These are phyloP conservation scores for Pholiota adiposa DNA, from an alignment of 1,284 basidiomycete species.

Conservation along the genomic window DNA sequence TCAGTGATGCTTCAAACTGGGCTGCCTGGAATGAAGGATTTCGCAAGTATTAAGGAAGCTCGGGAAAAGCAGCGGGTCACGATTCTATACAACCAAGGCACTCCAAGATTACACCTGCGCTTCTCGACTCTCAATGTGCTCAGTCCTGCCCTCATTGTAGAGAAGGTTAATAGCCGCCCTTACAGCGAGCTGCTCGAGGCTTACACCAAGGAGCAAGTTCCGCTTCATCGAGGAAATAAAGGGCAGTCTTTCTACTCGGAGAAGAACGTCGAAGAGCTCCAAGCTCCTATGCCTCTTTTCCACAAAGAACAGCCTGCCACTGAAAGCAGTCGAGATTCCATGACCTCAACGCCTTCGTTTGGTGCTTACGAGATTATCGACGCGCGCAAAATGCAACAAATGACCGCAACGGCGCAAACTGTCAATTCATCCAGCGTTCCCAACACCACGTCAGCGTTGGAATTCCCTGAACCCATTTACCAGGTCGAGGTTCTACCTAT, in stretches of 20 bases:
- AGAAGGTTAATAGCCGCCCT: constrained; percentile 31
- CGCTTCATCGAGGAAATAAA: constrained; percentile 9
- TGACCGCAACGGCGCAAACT: constrained; percentile 19
- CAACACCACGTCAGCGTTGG: constrained; percentile 6
- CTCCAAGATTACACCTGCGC: constrained; percentile 64
- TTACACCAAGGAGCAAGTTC: constrained; percentile 9
- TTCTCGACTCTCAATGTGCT: constrained; percentile 60
- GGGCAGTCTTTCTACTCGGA: constrained; percentile 7
- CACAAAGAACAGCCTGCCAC: constrained; percentile 5
- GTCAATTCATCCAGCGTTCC: not conserved
- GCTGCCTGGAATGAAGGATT: constrained; percentile 31
- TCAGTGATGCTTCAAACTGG: constrained; percentile 13
- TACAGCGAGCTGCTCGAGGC: constrained; percentile 20
- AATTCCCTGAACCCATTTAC: constrained; percentile 12
- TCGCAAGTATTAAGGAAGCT: constrained; percentile 27
- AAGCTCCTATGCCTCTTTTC: constrained; percentile 14
- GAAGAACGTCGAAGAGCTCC: not conserved
- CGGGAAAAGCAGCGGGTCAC: constrained; percentile 53
- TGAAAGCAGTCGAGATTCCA: constrained; percentile 17
- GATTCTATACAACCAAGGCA: constrained; percentile 50
- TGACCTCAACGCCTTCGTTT: constrained; percentile 21
- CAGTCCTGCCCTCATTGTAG: constrained; percentile 35
- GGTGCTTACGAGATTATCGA: constrained; percentile 29
- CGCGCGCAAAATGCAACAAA: constrained; percentile 28
- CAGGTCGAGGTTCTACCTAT: not conserved